Evolutionary conservation across 2,329 filamentous ascomycete species (phyloP).

Genomic region (Chaetoscypha palmicola): DNA sequence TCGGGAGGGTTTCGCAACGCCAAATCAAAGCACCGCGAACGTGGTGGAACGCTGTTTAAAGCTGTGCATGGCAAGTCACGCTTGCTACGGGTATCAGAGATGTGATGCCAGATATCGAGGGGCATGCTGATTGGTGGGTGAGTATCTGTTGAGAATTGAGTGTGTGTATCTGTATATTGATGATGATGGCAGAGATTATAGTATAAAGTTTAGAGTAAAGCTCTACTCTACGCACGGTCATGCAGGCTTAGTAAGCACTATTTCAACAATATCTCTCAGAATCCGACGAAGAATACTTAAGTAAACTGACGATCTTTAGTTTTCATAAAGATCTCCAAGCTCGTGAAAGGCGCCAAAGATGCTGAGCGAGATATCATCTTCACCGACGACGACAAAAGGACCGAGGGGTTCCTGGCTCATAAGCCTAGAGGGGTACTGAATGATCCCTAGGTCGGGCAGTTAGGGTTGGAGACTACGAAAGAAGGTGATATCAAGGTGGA

Average conservation of each 20-base stretch:
- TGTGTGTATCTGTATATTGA: no score
- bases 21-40: slow-evolving; percentile 29
- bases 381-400: slow-evolving; percentile 33
- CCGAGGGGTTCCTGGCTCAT: slow-evolving; percentile 36
- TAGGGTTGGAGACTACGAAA: slow-evolving; percentile 3
- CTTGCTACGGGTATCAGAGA: slow-evolving; percentile 49
- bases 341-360: slow-evolving; percentile 27
- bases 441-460: slow-evolving; percentile 32
- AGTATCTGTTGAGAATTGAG: no score
- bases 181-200: no score
- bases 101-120: slow-evolving; percentile 42
- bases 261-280: no score
- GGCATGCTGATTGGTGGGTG: slow-evolving; percentile 50
- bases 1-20: slow-evolving; percentile 37
- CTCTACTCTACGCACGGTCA: no score
- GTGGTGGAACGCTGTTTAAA: slow-evolving; percentile 29
- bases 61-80: slow-evolving; percentile 44
- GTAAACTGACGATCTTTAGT: no score
- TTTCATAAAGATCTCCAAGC: slow-evolving; percentile 26
- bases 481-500: slow-evolving; percentile 1
- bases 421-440: slow-evolving; percentile 33
- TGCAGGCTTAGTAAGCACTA: no score
- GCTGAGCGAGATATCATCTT: slow-evolving; percentile 34
- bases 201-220: no score
- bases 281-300: no score